Evolutionary conservation across 495 filamentous ascomycete genomes (phyloP).

Genomic region (Filosporella fistucella): DNA sequence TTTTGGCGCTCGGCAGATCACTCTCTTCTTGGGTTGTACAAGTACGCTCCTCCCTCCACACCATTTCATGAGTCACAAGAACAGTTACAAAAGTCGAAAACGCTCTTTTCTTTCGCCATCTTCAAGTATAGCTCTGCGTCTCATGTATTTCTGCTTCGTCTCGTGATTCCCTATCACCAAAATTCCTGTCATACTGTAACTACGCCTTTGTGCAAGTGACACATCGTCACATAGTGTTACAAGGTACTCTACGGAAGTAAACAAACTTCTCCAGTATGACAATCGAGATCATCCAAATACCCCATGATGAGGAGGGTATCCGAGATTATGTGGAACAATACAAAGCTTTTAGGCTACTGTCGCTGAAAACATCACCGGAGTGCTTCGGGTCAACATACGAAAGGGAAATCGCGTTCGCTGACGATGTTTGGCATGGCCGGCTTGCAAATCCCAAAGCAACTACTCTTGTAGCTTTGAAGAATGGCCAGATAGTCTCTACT

Average conservation of each 20-base stretch:
- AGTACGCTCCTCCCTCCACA: no score
- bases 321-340: constrained; percentile 24
- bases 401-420: constrained; percentile 34
- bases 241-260: no score
- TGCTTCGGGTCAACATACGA: constrained; percentile 47
- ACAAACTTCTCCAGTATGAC: constrained; percentile 10
- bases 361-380: constrained; percentile 29
- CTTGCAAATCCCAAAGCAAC: constrained; percentile 39
- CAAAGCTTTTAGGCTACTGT: constrained; percentile 30
- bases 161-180: no score
- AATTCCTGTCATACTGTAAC: no score
- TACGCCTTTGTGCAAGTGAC: not conserved
- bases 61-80: constrained; percentile 12
- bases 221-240: no score
- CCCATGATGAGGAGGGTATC: constrained; percentile 23
- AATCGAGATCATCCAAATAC: constrained; percentile 20
- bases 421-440: constrained; percentile 37
- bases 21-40: no score
- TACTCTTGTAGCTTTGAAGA: constrained; percentile 35
- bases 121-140: not conserved
- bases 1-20: no score
- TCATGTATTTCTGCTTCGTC: not conserved
- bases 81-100: constrained; percentile 1
- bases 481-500: constrained; percentile 19
- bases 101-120: not conserved